Base-by-base conservation (phyloP, 805 yeast species). In the Candida railenensis region DNA sequence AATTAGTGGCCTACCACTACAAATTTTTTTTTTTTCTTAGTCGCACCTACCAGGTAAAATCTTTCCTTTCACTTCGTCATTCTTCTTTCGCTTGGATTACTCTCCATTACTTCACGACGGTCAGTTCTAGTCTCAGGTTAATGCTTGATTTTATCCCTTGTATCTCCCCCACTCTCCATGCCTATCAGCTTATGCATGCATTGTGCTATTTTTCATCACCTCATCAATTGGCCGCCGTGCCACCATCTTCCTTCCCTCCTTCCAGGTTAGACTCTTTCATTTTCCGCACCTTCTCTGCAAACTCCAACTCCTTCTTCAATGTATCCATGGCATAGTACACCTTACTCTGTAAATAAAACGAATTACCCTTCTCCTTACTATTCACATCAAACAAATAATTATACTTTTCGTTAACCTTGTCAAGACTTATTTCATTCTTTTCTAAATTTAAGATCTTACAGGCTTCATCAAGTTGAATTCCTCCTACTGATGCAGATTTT, bases 281-380 rank as follows among this genome's bases (percentile, higher is more conserved):
- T 45, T 66, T 53, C 52, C 63, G 62, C 44, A 69, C 43, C 54
- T 76, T 78, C 53, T 80, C 77, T 48, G 78, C 65, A 50, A 74
- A 82, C 47, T 83, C 82, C 42, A 89, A 57, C 64, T 94, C 98
- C 59, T 82, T 80, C 63, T 85, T 83, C 54, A 94, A 73, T 51
- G 97, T 77, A 64, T 94, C 98, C 80, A 90, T 87, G 20, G 99
- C 97, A 66, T 96, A 81, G 66, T 81, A 90, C 20, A 94, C 92
- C 70, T 94, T 94, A 44, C 94, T 84, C 63, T 94, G 99, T 43
- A 94, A 63, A 61, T 92, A 94, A 62, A 94, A 92, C 37, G 96
- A 87, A 37, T 96, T 96, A n/a, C 96, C 96, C 66, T 90, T 89
- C 50, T 91, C 97, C 65, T 89, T 89, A 22, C 94, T 81, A 71